Percentiles rank a stretch among this genome's conserved stretches.
Conservation (phyloP, 176 grass and related monocot species). For the Lolium rigidum region DNA sequence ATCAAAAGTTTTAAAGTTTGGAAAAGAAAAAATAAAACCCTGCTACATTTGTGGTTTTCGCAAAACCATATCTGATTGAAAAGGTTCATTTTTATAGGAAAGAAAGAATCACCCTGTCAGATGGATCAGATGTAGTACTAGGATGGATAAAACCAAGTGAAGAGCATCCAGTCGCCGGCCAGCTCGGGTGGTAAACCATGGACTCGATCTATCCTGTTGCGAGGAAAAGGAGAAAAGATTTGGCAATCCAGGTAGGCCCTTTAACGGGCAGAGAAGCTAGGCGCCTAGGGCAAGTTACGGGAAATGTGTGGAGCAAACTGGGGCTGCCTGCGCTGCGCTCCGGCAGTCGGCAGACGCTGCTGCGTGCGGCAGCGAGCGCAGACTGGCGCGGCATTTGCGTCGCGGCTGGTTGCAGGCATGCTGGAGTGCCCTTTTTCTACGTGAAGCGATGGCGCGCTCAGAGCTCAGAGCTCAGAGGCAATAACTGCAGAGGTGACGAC, state of each 20-base stretch:
- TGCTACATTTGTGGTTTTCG: too few species aligned
- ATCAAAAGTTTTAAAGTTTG: too few species aligned
- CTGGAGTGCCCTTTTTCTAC: neutral
- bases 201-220: neutral
- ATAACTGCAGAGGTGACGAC: slow-evolving; percentile 38
- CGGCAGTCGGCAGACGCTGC: neutral
- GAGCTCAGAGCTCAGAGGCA: neutral
- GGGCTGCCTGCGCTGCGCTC: neutral
- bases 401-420: slow-evolving; percentile 1
- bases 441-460: slow-evolving; percentile 39
- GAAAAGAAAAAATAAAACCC: too few species aligned
- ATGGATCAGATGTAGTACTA: too few species aligned
- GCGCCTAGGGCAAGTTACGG: slow-evolving; percentile 8
- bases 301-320: slow-evolving; percentile 30
- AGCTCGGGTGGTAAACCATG: neutral
- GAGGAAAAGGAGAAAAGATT: neutral
- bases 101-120: too few species aligned
- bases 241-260: neutral
- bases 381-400: slow-evolving; percentile 9
- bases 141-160: neutral
- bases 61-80: too few species aligned
- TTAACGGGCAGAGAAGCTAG: neutral
- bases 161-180: neutral
- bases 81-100: too few species aligned
- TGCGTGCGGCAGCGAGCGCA: neutral